Evolutionary conservation across 2,329 filamentous ascomycete genomes (phyloP).

Genomic region (Fusarium foetens): DNA sequence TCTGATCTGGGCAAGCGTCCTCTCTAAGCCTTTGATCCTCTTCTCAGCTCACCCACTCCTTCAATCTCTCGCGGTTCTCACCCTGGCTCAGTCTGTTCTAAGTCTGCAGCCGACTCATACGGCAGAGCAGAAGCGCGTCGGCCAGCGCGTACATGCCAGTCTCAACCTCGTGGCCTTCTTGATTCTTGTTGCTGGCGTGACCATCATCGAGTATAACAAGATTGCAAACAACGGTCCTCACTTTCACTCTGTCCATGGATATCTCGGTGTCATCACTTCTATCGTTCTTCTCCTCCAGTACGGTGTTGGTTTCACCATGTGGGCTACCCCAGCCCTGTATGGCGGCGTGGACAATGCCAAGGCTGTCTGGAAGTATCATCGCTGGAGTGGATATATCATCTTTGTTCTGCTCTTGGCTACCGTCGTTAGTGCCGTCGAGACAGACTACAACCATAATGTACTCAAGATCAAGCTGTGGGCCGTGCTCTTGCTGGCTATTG

Average conservation of each 20-base stretch:
- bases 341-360: constrained; percentile 84
- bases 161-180: constrained; percentile 75
- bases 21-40: constrained; percentile 76
- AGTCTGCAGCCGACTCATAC: constrained; percentile 89
- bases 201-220: constrained; percentile 88
- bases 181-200: constrained; percentile 70
- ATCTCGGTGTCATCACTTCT: constrained; percentile 82
- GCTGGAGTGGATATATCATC: constrained; percentile 78
- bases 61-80: constrained; percentile 73
- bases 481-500: constrained; percentile 69
- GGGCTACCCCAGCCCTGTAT: constrained; percentile 77
- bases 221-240: constrained; percentile 71
- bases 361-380: constrained; percentile 89
- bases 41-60: constrained; percentile 90
- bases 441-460: constrained; percentile 75
- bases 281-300: constrained; percentile 78
- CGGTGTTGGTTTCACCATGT: constrained; percentile 83
- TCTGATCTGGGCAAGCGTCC: constrained; percentile 81
- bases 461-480: constrained; percentile 82
- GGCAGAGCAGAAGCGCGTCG: constrained; percentile 73
- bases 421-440: constrained; percentile 78
- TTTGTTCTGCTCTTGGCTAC: constrained; percentile 78
- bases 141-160: constrained; percentile 71
- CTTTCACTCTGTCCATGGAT: constrained; percentile 83
- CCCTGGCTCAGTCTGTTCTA: constrained; percentile 82